phyloP scores from a whole-genome alignment of 495 filamentous ascomycete genomes.

The Hamigera avellanea region DNA sequence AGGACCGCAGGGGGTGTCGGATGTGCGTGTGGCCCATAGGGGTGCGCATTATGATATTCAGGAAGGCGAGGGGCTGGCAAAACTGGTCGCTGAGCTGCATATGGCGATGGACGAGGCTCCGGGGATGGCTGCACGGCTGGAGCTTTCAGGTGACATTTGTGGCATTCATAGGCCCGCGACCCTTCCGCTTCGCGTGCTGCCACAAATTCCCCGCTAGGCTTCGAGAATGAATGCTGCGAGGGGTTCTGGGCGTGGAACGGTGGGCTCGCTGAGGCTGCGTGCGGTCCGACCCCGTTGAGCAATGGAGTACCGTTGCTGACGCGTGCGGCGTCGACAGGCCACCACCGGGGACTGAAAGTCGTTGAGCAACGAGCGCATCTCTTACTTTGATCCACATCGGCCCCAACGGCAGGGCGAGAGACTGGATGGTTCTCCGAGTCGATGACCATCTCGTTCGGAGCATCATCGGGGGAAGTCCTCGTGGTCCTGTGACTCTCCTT shows the following conservation, averaged over 20 bases:
- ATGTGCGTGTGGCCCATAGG: slow-evolving; percentile 22
- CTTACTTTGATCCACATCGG: slow-evolving; percentile 12
- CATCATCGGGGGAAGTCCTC: slow-evolving; percentile 15
- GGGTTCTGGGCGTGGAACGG: slow-evolving; percentile 15
- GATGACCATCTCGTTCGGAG: slow-evolving; percentile 24
- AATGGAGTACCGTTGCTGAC: slow-evolving; percentile 16
- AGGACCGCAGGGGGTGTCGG: slow-evolving; percentile 17
- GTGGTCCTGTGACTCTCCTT: slow-evolving; percentile 21
- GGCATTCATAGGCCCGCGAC: slow-evolving; percentile 29
- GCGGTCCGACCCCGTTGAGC: slow-evolving; percentile 19
- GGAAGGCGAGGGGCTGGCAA: slow-evolving; percentile 23
- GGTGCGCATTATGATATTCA: slow-evolving; percentile 16
- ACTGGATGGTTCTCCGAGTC: slow-evolving; percentile 20
- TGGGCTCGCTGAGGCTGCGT: slow-evolving; percentile 12
- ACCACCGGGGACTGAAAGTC: slow-evolving; percentile 32
- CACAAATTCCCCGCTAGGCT: slow-evolving; percentile 20
- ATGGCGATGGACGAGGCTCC: slow-evolving; percentile 26
- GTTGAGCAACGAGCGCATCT: slow-evolving; percentile 30
- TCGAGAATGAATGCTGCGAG: slow-evolving; percentile 14
- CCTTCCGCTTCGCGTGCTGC: too few relatives aligned
- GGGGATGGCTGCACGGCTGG: slow-evolving; percentile 20
- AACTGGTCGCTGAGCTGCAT: slow-evolving; percentile 20
- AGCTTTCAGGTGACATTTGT: slow-evolving; percentile 41
- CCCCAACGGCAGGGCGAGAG: slow-evolving; percentile 4
- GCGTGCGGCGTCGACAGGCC: slow-evolving; percentile 16